Evolutionary conservation across 768 basidiomycete genomes (phyloP).

Genomic region (Suillus subalutaceus): DNA sequence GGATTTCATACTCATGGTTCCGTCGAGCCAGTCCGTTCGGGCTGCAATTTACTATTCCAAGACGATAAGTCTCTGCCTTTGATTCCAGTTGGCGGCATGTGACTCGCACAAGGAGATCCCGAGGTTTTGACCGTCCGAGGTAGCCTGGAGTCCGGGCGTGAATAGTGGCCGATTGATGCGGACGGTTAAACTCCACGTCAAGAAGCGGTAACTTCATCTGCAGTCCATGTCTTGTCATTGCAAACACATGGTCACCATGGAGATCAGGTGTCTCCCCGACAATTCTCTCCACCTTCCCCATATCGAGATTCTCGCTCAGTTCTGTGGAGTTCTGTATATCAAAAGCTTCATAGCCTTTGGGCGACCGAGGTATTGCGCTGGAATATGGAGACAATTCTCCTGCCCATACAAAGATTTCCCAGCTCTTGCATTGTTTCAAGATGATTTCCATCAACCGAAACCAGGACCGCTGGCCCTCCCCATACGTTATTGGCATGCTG

Average conservation of each 20-base stretch:
- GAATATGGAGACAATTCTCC: conserved; percentile 10
- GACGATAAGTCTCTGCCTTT: background rate
- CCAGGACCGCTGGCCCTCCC: conserved; percentile 27
- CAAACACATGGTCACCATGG: background rate
- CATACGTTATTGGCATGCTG: conserved; percentile 26
- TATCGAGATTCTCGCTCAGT: background rate
- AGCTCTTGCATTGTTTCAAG: conserved; percentile 9
- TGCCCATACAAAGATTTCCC: conserved; percentile 14
- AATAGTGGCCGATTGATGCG: background rate
- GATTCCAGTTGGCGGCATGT: background rate
- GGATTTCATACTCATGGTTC: background rate
- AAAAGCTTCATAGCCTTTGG: conserved; percentile 25
- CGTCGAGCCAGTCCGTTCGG: background rate
- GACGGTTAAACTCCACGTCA: background rate
- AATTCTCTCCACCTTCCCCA: background rate
- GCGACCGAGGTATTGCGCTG: conserved; percentile 20
- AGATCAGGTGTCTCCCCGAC: background rate
- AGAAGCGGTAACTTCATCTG: background rate
- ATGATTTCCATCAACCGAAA: conserved; percentile 19
- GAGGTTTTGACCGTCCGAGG: background rate
- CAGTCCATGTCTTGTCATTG: background rate
- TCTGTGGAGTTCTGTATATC: conserved; percentile 9
- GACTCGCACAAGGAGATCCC: background rate
- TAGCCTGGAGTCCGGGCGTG: background rate
- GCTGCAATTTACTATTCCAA: background rate